phyloP scores from a whole-genome alignment of 192 early-diverging fungal genomes.

The Coemansia sp. region DNA sequence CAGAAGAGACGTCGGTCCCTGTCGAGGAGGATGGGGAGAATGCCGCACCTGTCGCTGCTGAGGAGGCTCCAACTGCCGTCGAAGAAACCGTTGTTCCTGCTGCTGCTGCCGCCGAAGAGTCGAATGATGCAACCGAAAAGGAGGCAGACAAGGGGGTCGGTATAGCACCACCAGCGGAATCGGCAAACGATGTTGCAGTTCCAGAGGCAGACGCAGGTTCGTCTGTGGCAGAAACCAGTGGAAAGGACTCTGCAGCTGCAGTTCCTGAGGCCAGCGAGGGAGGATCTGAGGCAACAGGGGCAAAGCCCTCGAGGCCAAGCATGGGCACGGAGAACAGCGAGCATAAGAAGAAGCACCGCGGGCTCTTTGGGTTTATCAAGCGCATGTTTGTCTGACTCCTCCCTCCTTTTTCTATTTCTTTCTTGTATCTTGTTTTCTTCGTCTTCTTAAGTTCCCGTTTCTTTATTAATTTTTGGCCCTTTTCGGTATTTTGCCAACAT shows the following conservation, averaged over 20 bases:
- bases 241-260: background rate
- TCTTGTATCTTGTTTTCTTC: constrained; percentile 1
- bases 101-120: background rate
- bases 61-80: background rate
- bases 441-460: background rate
- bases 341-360: constrained; percentile 50
- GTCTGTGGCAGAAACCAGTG: background rate
- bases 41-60: background rate
- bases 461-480: background rate
- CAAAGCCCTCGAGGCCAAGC: constrained; percentile 23
- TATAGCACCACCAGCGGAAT: background rate
- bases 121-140: background rate
- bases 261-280: background rate
- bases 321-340: constrained; percentile 12
- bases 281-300: constrained; percentile 2
- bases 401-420: background rate
- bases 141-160: background rate
- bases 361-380: constrained; percentile 46
- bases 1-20: background rate
- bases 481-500: background rate
- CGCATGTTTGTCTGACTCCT: constrained; percentile 39
- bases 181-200: background rate
- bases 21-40: background rate
- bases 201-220: background rate
- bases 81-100: background rate